Base-by-base conservation (phyloP, 306 rosid genomes). In the Styphnolobium japonicum region DNA sequence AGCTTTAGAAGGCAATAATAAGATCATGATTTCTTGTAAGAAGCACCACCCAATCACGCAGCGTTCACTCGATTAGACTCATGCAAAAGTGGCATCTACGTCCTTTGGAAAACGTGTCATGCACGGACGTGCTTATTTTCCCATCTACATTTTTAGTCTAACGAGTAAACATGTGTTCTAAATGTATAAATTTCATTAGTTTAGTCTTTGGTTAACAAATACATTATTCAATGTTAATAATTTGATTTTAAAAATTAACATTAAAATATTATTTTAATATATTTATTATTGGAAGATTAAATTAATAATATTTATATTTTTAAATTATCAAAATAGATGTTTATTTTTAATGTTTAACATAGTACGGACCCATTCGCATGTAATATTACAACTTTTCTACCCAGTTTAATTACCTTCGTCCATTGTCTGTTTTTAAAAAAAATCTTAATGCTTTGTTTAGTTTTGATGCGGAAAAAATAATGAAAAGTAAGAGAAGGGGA, bases 11-110 rank as follows among this genome's bases (percentile, higher is more conserved):
- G 85, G 87, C 87, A 86, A 83, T 86, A 63, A 83, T 83, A 86
- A 83, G 89, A 86, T 80, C 89, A 86, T 86, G 87, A 79, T 87
- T 69, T 93, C 94, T 95, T 87, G 98, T 91, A 84, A 87, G 94
- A 62, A 81, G 97, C 85, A 89, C 90, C 86, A 80, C 0, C 91
- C 90, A 88, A 94, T 85, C 18, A 74, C 53, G 73, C 11, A 33
- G 73, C 71, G 42, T 45, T 37, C 18, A 70, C 71, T 80, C 55
- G 73, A 86, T 80, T 67, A 81, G 88, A 65, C 88, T 89, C 96
- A 92, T 90, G 95, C 95, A 95, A 81, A 86, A 91, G 87, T 82
- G 60, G 84, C 61, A 57, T 67, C 77, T 69, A 86, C 89, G 89
- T 86, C 64, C 83, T 68, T 81, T 55, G 91, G 77, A 81, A 89